These are phyloP conservation scores for Grosmannia huntii DNA, from an alignment of 2,329 filamentous ascomycete species.

Conservation along the genomic window DNA sequence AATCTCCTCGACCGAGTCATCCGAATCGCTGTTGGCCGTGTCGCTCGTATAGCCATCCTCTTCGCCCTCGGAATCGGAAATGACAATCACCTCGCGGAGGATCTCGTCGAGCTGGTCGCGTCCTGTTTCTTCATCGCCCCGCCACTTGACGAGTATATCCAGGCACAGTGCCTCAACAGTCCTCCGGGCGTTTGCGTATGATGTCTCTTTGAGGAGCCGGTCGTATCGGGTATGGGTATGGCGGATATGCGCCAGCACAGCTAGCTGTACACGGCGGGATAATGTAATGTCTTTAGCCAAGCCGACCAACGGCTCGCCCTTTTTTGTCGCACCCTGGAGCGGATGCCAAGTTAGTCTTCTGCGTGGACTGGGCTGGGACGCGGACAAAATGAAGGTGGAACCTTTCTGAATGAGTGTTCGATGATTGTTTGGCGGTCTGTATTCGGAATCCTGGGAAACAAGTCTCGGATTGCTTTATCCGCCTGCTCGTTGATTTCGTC, in stretches of 20 bases:
- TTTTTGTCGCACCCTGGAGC: constrained; percentile 33
- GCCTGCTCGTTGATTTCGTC: constrained; percentile 49
- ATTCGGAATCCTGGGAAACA: constrained; percentile 53
- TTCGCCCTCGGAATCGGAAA: constrained; percentile 45
- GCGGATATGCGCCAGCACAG: constrained; percentile 53
- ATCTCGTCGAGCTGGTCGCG: constrained; percentile 56
- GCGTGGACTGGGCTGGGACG: background rate
- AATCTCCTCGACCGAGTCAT: constrained; percentile 4
- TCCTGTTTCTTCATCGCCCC: constrained; percentile 56
- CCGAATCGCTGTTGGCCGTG: constrained; percentile 1
- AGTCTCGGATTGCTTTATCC: constrained; percentile 47
- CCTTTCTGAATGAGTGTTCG: constrained; percentile 49
- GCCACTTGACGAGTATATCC: constrained; percentile 57
- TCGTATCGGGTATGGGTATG: constrained; percentile 57
- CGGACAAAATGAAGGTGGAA: constrained; percentile 17
- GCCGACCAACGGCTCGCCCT: constrained; percentile 44
- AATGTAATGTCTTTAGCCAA: constrained; percentile 42
- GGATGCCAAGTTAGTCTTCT: background rate
- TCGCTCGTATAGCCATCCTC: constrained; percentile 22
- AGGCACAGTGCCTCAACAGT: constrained; percentile 48
- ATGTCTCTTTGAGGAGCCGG: constrained; percentile 42
- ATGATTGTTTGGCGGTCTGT: constrained; percentile 51
- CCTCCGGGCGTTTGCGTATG: constrained; percentile 46
- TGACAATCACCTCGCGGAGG: constrained; percentile 51
- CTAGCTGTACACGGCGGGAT: constrained; percentile 50